Percentiles rank a stretch among this genome's conserved stretches.
These are phyloP conservation scores for Acacia crassicarpa DNA, from an alignment of 306 rosid genomes.

Conservation along the genomic window DNA sequence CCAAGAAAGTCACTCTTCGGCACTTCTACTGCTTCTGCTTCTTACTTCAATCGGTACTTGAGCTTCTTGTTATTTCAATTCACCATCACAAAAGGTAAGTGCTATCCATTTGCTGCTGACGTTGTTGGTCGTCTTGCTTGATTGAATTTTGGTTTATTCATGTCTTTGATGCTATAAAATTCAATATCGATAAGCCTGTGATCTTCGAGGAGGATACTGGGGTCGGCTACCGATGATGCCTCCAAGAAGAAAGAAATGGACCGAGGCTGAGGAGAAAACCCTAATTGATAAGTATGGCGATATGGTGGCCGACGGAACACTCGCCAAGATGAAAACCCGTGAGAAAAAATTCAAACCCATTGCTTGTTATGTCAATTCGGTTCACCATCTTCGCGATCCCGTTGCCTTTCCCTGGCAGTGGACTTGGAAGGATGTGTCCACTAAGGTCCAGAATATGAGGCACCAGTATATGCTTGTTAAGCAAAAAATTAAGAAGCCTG, in stretches of 20 bases:
- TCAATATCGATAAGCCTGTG: conserved; percentile 33
- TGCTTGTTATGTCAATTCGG: conserved; percentile 80
- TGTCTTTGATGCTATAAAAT: conserved; percentile 41
- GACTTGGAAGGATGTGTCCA: conserved; percentile 97
- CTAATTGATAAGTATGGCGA: conserved; percentile 85
- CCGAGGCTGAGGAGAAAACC: conserved; percentile 93
- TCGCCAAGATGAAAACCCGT: conserved; percentile 84
- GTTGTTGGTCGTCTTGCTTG: conserved; percentile 18
- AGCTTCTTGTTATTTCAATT: conserved; percentile 7
- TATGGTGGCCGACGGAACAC: conserved; percentile 79
- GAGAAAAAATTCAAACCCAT: conserved; percentile 94
- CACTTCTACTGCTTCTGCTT: neutral
- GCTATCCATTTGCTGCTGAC: neutral
- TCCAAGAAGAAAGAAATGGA: conserved; percentile 96
- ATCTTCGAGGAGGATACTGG: conserved; percentile 16
- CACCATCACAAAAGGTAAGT: conserved; percentile 10
- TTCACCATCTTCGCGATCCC: conserved; percentile 73
- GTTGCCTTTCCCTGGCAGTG: conserved; percentile 89
- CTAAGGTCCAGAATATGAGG: conserved; percentile 98
- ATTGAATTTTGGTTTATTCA: conserved; percentile 22
- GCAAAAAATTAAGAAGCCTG: conserved; percentile 92
- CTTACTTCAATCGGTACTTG: neutral
- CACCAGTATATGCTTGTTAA: conserved; percentile 92
- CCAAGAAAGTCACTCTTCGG: conserved; percentile 10
- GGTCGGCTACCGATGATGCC: conserved; percentile 55